Base-by-base conservation (phyloP, 371 early-diverging fungal genomes). In the Syncephalis plumigaleata region DNA sequence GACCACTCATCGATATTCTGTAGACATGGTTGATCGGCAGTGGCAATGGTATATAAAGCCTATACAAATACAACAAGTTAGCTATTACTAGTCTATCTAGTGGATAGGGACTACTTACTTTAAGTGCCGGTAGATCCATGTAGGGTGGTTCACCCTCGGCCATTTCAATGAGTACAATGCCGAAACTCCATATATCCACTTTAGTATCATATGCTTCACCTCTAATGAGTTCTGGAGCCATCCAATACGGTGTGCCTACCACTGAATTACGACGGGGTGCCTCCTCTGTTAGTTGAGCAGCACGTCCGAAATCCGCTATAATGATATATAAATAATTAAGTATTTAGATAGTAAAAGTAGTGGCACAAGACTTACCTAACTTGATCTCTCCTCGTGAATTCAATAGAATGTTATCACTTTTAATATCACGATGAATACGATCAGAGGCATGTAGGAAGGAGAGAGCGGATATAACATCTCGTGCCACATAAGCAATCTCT, bases 371-470 rank as follows among this genome's bases (percentile, higher is more conserved):
- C 54, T 50, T 63, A 66, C 70, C 64, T 36, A 78, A 49, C 55
- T 85, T 85, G 44, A 86, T 74, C 49, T 72, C 77, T 1, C 86
- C 86, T 18, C 73, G 61, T 38, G 65, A 58, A 53, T 81, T 80
- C 31, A 85, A 56, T 24, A 85, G 54, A 36, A 85, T 66, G 51
- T 85, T 85, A 60, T 85, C 86, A 56, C 86, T 85, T 51, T 79
- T 82, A 51, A 94, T 79, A 65, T 94, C 93, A 46, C 98, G 79
- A 61, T 99, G 98, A 49, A 97, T 87, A 38, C 96, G 88, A 45
- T 76, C 68, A 22, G 81, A 69, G 25, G 76, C 66, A 63, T 99
- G 98, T 26, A 99, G 59, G 57, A 89, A 90, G 22, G 78, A 72
- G 39, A 99, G 61, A 3, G 87, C 98, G 24, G 77, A 72, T 36